Evolutionary conservation across 2,329 filamentous ascomycete genomes (phyloP).

Genomic region (Onygenales sp.): DNA sequence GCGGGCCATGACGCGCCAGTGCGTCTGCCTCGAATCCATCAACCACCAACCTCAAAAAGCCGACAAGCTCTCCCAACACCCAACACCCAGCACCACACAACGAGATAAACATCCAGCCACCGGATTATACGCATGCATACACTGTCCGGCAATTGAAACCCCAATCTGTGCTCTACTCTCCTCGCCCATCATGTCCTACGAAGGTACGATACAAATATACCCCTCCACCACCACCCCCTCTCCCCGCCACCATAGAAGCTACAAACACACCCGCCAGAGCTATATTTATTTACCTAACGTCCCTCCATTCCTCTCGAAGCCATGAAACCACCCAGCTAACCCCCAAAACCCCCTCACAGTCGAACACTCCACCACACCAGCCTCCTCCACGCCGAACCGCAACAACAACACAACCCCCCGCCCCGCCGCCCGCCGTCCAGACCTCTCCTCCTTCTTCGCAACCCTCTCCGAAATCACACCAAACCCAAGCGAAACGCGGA

Average conservation of each 20-base stretch:
- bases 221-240: neutral
- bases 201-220: neutral
- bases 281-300: neutral
- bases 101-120: neutral
- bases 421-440: slow-evolving; percentile 44
- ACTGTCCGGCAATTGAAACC: neutral
- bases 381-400: slow-evolving; percentile 14
- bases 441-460: slow-evolving; percentile 57
- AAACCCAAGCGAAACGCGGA: slow-evolving; percentile 37
- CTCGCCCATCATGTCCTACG: neutral
- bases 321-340: slow-evolving; percentile 3
- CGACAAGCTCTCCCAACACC: slow-evolving; percentile 2
- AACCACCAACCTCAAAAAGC: slow-evolving; percentile 1
- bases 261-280: neutral
- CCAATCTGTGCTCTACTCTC: neutral
- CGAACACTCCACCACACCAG: slow-evolving; percentile 33
- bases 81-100: neutral
- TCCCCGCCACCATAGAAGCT: neutral
- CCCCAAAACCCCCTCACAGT: slow-evolving; percentile 17
- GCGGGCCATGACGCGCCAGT: slow-evolving; percentile 1
- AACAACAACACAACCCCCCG: slow-evolving; percentile 19
- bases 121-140: neutral
- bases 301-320: neutral
- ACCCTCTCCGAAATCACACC: slow-evolving; percentile 50
- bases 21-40: slow-evolving; percentile 5